phyloP scores from a whole-genome alignment of 345 rosid species.

The Trapa incisa region DNA sequence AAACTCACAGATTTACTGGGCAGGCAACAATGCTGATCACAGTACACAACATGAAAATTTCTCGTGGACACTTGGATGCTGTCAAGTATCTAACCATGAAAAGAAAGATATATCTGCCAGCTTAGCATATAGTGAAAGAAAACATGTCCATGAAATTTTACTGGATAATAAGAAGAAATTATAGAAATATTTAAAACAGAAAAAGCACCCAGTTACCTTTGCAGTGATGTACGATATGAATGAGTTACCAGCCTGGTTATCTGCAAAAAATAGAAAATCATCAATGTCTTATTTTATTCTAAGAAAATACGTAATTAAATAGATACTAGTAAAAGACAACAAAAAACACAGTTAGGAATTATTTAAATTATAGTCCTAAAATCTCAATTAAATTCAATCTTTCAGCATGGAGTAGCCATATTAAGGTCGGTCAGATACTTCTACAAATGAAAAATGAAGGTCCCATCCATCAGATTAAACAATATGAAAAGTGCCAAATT shows the following conservation, averaged over 20 bases:
- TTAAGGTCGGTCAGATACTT: not conserved
- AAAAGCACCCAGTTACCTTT: conserved; percentile 37
- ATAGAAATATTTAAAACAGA: not conserved
- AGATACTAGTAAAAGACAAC: not conserved
- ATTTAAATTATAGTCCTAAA: not conserved
- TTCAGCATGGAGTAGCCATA: not conserved
- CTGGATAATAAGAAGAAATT: not conserved
- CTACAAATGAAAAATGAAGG: not conserved
- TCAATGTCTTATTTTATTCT: not conserved
- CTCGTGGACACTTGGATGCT: conserved; percentile 70
- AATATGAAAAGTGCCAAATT: not conserved
- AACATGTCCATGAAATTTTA: not conserved
- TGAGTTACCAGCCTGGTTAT: conserved; percentile 58
- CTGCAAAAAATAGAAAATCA: conserved; percentile 24
- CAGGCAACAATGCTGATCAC: conserved; percentile 17
- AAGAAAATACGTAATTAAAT: too few relatives aligned
- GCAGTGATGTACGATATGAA: conserved; percentile 65
- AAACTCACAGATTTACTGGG: conserved; percentile 47
- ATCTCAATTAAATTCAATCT: not conserved
- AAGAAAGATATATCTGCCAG: not conserved
- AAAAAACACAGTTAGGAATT: not conserved
- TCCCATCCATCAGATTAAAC: not conserved
- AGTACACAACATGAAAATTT: conserved; percentile 61
- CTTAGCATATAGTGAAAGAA: not conserved
- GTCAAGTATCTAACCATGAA: conserved; percentile 53